phyloP scores from a whole-genome alignment of 345 rosid species.

The Trapa bicornis region DNA sequence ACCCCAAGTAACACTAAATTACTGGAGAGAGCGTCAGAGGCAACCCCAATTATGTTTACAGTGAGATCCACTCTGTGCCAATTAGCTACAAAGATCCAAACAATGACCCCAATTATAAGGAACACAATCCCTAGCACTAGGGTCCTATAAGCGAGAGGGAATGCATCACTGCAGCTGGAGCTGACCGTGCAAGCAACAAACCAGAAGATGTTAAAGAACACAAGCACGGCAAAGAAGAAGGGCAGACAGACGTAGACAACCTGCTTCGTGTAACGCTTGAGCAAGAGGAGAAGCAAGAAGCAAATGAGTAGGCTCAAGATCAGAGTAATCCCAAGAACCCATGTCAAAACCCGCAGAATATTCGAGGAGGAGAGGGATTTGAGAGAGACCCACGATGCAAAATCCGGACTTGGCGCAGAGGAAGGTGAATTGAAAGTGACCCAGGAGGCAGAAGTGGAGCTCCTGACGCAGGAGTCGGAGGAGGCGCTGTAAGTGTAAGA shows the following conservation, averaged over 20 bases:
- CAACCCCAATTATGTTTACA: conserved; percentile 53
- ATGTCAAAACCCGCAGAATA: conserved; percentile 34
- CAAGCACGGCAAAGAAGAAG: conserved; percentile 51
- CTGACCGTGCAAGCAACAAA: conserved; percentile 73
- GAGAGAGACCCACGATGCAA: conserved; percentile 13
- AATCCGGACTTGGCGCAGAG: not conserved
- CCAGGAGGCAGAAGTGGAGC: conserved; percentile 8
- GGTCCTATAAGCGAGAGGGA: conserved; percentile 62
- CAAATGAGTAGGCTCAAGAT: conserved; percentile 63
- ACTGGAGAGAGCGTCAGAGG: conserved; percentile 64
- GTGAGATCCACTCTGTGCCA: conserved; percentile 81
- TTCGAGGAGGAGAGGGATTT: conserved; percentile 19
- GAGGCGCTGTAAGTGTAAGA: conserved; percentile 41
- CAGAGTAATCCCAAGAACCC: conserved; percentile 57
- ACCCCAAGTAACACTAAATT: conserved; percentile 58
- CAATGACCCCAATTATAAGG: conserved; percentile 49
- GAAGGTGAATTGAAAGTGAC: not conserved
- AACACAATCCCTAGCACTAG: conserved; percentile 55
- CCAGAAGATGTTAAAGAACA: conserved; percentile 76
- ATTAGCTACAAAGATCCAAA: conserved; percentile 73
- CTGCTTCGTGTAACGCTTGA: conserved; percentile 73
- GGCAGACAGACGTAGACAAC: conserved; percentile 74
- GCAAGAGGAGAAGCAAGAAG: conserved; percentile 47
- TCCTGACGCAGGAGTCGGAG: conserved; percentile 46
- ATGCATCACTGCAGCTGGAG: conserved; percentile 52